Base-by-base conservation (phyloP, 495 filamentous ascomycete species). In the Daldinia caldariorum region DNA sequence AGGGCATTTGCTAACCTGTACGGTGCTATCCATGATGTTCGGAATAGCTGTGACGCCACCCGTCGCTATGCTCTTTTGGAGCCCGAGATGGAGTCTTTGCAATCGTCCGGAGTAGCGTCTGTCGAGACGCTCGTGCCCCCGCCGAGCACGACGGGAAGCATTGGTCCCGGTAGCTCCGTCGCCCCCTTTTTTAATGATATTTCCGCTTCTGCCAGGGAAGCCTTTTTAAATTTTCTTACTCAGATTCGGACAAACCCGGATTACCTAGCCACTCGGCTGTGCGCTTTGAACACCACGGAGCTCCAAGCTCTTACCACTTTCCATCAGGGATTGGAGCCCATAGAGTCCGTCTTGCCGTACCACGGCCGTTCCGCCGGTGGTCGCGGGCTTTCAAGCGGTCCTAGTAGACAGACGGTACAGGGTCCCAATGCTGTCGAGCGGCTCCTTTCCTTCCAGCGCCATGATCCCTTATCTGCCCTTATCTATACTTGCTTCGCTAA, bases 401-500 rank as follows among this genome's bases (percentile, higher is more conserved):
- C 78, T 59, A 80, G 73, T 75, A 78, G 73, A 65, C 77, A 77
- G 66, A 80, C 82, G 37, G 70, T 81, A 55, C 79, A 86, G 68
- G 82, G 85, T 72, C 85, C 88, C 47, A 88, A 78, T 75, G 83
- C 91, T 72, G 86, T 91, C 61, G 91, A 93, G 79, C 84, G 85
- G 71, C 84, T 93, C 71, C 79, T 92, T 67, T 91, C 91, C 12
- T 94, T 97, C 78, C 92, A 97, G 77, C 87, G 93, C 69, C 92
- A 92, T 77, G 94, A 97, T 77, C 89, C 93, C 31, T 79, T 97
- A 58, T 94, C 93, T 73, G 88, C 89, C 65, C 85, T 99, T 69
- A 86, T 97, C 63, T 92, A 92, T 82, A 93, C 92, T 71, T 88
- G 94, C 73, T 97, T 94, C 83, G 93, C 92, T 70, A 91, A 94